phyloP scores from a whole-genome alignment of 2,329 filamentous ascomycete genomes.

The Paraphaeosphaeria minitans region DNA sequence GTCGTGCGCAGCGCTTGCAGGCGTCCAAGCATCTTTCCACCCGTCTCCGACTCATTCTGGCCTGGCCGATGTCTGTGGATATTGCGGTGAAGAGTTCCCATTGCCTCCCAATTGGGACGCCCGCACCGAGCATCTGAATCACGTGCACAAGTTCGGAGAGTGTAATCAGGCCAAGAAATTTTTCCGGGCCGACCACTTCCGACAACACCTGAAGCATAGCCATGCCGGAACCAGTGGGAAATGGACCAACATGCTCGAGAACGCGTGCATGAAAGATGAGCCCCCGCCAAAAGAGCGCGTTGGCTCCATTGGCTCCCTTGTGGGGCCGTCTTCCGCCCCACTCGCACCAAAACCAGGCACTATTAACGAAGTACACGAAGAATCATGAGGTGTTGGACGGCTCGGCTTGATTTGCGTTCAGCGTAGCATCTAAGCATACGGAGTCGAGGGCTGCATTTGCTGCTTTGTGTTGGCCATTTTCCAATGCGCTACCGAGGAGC shows the following conservation, averaged over 20 bases:
- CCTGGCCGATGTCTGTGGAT: constrained; percentile 82
- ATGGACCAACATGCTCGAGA: constrained; percentile 98
- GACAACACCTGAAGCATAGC: constrained; percentile 97
- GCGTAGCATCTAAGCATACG: constrained; percentile 31
- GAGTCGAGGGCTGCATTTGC: constrained; percentile 19
- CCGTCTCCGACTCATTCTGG: constrained; percentile 69
- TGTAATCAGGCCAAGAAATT: constrained; percentile 99
- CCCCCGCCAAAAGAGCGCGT: constrained; percentile 58
- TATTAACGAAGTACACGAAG: constrained; percentile 47
- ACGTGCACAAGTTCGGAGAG: constrained; percentile 94
- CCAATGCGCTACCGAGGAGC: constrained; percentile 9
- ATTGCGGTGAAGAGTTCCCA: constrained; percentile 91
- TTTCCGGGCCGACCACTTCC: constrained; percentile 95
- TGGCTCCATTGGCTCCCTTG: constrained; percentile 38
- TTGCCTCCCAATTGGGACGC: constrained; percentile 89
- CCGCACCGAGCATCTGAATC: constrained; percentile 83
- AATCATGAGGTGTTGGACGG: constrained; percentile 38
- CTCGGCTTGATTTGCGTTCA: constrained; percentile 22
- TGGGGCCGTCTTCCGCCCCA: constrained; percentile 31
- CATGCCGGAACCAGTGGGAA: constrained; percentile 95
- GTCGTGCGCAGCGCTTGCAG: constrained; percentile 86
- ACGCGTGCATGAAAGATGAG: constrained; percentile 94
- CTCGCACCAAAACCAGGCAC: constrained; percentile 43
- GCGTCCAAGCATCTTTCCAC: constrained; percentile 82
- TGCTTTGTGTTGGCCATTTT: constrained; percentile 17